These are phyloP conservation scores for Taiwanofungus camphoratus DNA, from an alignment of 1,284 basidiomycete genomes.

Conservation along the genomic window DNA sequence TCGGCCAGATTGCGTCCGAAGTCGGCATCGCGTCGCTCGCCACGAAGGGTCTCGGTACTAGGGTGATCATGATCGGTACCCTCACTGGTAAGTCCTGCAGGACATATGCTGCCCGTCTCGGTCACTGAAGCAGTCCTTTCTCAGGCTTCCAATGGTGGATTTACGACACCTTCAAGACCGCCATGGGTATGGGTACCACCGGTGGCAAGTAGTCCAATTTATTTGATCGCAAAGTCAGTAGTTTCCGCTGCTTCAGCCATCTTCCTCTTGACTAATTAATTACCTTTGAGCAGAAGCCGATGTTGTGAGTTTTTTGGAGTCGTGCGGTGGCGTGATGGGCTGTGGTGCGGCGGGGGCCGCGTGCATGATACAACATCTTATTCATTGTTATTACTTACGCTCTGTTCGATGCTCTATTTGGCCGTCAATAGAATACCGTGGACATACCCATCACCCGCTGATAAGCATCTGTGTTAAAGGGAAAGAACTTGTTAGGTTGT, in stretches of 20 bases:
- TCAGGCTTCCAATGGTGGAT: slow-evolving; percentile 86
- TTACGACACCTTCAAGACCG: slow-evolving; percentile 75
- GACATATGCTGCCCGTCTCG: slow-evolving; percentile 11
- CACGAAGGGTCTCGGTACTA: slow-evolving; percentile 76
- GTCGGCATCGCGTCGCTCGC: slow-evolving; percentile 56
- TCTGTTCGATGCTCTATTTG: slow-evolving; percentile 9
- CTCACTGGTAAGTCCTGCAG: slow-evolving; percentile 42
- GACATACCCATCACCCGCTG: slow-evolving; percentile 14
- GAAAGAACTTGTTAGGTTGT: background rate
- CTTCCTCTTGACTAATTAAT: background rate
- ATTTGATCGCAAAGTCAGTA: background rate
- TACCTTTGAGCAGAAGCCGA: background rate
- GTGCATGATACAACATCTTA: slow-evolving; percentile 8
- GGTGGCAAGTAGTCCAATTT: slow-evolving; percentile 64
- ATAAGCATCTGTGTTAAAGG: no score
- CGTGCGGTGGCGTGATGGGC: background rate
- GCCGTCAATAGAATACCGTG: slow-evolving; percentile 13
- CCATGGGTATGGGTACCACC: slow-evolving; percentile 79
- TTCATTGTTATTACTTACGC: slow-evolving; percentile 6
- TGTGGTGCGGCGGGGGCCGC: background rate
- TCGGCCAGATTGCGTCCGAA: slow-evolving; percentile 62
- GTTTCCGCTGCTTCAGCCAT: background rate
- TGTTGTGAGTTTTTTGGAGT: no score
- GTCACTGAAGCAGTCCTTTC: slow-evolving; percentile 2
- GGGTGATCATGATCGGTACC: slow-evolving; percentile 79